Base-by-base conservation (phyloP, 2,329 filamentous ascomycete species). In the Aspergillus tamarii region DNA sequence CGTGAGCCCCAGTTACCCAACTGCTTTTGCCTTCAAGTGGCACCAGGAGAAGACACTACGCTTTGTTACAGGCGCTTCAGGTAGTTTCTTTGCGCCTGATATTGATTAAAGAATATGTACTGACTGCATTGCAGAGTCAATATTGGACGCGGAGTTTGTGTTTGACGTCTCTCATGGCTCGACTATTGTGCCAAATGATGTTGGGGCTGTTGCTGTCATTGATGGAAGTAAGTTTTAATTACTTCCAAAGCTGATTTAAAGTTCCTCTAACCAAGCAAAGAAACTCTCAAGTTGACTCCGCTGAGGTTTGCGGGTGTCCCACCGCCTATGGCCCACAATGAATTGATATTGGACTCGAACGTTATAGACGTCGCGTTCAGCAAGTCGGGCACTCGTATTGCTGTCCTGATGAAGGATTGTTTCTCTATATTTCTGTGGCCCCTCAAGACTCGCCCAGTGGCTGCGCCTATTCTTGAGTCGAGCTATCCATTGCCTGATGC, bases 321-420 rank as follows among this genome's bases (percentile, higher is more conserved):
- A 28, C 95, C 95, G 32, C 95, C 95, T 0, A 97, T 98, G 93
- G 88, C 93, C 19, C 84, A 94, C 66, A 91, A 91, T 68, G 91
- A 96, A 62, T 72, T 97, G 21, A 72, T 81, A 14, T 78, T 91
- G 32, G 81, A 86, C 16, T 84, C 84, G 0, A 88, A 89, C 59
- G 85, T 88, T 3, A 80, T 92, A 21, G 93, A 97, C 78, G 87
- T 95, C 58, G 88, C 90, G 0, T 88, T 97, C 68, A 90, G 88
- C 57, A 83, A 82, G 16, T 84, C 85, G 55, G 89, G 90, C 56
- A 84, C 84, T 1, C 82, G 83, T 9, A 84, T 98, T 73, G 92
- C 89, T 4, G 85, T 96, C 10, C 81, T 97, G 23, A 91, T 93
- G 69, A 83, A 85, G 32, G 74, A 80, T 19, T 87, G 86, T 1